Evolutionary conservation across 106 monocot species (phyloP), one percentile per base, ranked within the genome.

Genomic region (Acorus gramineus): DNA sequence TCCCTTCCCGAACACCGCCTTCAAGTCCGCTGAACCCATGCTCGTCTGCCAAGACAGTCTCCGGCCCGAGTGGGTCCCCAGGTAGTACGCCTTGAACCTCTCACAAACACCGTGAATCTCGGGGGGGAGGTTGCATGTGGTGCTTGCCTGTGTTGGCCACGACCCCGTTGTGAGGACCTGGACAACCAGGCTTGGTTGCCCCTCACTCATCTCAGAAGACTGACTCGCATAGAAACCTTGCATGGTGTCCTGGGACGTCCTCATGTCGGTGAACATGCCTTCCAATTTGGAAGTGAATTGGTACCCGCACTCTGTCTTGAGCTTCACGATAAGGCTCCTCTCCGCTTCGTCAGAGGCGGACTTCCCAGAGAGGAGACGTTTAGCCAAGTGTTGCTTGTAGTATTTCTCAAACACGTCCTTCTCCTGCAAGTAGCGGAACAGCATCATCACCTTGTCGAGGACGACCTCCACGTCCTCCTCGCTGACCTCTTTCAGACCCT

Each of bases 251-350:
- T 84, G 69, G 53, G 88, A 89, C 6, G 88, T 89, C 66, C 74
- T 84, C 81, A 89, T 81, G 58, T 89, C 88, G 7, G 88, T 89
- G 49, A 89, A 89, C 88, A 89, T 89, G 44, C 88, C 88, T 66
- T 89, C 88, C 67, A 89, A 49, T 71, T 89, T 89, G 11, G 84
- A 89, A 2, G 88, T 89, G 58, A 89, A 89, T 66, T 89, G 88
- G 61, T 89, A 89, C 12, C 88, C 88, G 64, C 94, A 94, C 71
- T 94, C 94, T 2, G 94, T 94, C 73, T 94, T 94, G 43, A 94
- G 81, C 68, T 89, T 94, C 45, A 94, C 88, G 59, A 89, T 79
- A 60, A 89, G 75, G 51, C 88, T 84, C 53, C 88, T 75, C 76
- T 89, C 88, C 3, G 88, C 81, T 68, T 89, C 88, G 67, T 89